Conservation (phyloP, 2,329 filamentous ascomycete species). For the Xylariaceae sp. region DNA sequence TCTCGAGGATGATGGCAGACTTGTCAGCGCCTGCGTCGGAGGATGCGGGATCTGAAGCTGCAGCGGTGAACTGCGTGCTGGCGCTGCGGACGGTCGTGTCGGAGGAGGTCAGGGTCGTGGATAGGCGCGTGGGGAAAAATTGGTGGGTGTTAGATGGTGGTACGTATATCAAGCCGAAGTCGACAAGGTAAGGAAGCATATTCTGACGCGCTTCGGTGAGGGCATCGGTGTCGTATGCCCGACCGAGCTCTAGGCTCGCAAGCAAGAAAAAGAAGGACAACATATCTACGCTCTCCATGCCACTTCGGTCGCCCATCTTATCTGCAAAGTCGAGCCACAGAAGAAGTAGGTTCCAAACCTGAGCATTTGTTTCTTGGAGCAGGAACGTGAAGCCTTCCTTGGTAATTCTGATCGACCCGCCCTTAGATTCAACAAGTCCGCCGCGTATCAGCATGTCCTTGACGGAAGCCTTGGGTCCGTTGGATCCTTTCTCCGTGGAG, state of each 20-base stretch:
- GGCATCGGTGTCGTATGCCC: constrained; percentile 82
- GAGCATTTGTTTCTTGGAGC: constrained; percentile 90
- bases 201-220: constrained; percentile 77
- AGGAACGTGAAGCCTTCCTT: constrained; percentile 92
- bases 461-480: constrained; percentile 69
- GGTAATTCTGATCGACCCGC: constrained; percentile 68
- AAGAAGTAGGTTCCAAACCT: constrained; percentile 93
- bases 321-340: constrained; percentile 87
- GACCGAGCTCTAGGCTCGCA: constrained; percentile 85
- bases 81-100: constrained; percentile 66
- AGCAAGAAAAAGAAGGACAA: constrained; percentile 95
- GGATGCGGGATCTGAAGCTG: constrained; percentile 9
- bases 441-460: constrained; percentile 80
- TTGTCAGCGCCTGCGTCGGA: constrained; percentile 34
- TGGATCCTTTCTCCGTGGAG: constrained; percentile 33
- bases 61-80: constrained; percentile 62
- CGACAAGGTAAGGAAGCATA: constrained; percentile 85
- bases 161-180: constrained; percentile 88
- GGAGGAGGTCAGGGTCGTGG: constrained; percentile 83
- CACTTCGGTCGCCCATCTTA: constrained; percentile 45
- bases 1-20: constrained; percentile 93
- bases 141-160: constrained; percentile 53
- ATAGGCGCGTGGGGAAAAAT: constrained; percentile 88
- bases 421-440: constrained; percentile 65
- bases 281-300: constrained; percentile 87